Evolutionary conservation across 495 filamentous ascomycete species (phyloP).

Genomic region (Penicillium manginii): DNA sequence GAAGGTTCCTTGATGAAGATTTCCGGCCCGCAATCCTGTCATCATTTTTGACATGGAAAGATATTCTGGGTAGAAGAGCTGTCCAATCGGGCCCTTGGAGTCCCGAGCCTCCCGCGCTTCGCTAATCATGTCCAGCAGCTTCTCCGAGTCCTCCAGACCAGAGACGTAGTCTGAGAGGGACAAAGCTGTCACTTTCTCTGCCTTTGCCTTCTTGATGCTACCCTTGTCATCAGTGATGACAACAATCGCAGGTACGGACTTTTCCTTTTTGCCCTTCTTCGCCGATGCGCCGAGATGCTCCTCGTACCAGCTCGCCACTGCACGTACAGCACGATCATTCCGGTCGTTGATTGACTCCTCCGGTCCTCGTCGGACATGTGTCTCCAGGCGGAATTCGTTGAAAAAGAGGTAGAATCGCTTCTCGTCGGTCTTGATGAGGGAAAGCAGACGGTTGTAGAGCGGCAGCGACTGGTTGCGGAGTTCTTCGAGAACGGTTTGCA

Average conservation of each 20-base stretch:
- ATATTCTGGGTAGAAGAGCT: conserved; percentile 82
- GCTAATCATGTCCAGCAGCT: conserved; percentile 93
- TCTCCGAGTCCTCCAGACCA: conserved; percentile 79
- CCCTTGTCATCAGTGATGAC: conserved; percentile 93
- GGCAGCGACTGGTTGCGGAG: conserved; percentile 91
- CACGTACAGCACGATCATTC: conserved; percentile 89
- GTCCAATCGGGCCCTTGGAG: conserved; percentile 60
- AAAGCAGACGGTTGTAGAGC: conserved; percentile 89
- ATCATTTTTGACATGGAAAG: conserved; percentile 90
- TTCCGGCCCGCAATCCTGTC: conserved; percentile 84
- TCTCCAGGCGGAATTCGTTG: conserved; percentile 96
- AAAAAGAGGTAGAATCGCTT: conserved; percentile 99
- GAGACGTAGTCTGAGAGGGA: conserved; percentile 78
- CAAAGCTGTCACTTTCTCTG: conserved; percentile 68
- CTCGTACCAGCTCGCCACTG: conserved; percentile 85
- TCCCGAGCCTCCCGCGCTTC: conserved; percentile 69
- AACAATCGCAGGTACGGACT: conserved; percentile 73
- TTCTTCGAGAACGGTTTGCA: conserved; percentile 96
- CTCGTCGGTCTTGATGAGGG: conserved; percentile 88
- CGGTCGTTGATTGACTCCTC: conserved; percentile 95
- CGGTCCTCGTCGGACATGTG: conserved; percentile 71
- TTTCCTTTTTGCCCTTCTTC: conserved; percentile 57
- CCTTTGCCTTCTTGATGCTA: conserved; percentile 80
- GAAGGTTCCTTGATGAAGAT: conserved; percentile 90
- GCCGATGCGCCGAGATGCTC: conserved; percentile 71